These are phyloP conservation scores for Sicyos baderoa DNA, from an alignment of 306 rosid genomes.

Conservation along the genomic window DNA sequence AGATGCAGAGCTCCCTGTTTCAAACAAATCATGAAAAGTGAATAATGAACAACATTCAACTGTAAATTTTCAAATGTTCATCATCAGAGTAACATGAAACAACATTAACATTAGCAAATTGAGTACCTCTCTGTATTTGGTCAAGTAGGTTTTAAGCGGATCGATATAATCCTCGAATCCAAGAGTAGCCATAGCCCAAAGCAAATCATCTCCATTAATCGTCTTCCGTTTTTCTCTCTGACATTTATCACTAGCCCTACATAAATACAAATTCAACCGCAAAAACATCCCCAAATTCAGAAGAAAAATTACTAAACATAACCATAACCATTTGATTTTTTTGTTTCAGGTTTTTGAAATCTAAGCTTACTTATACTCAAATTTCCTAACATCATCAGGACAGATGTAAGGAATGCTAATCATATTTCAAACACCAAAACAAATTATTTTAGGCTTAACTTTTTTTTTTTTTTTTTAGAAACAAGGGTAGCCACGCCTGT, in stretches of 20 bases:
- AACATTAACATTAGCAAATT: neutral
- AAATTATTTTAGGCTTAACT: too few relatives aligned
- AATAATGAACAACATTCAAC: neutral
- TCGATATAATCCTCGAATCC: slow-evolving; percentile 94
- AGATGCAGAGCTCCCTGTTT: slow-evolving; percentile 9
- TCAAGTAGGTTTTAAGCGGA: slow-evolving; percentile 74
- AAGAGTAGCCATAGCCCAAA: slow-evolving; percentile 95
- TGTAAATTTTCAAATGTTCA: neutral
- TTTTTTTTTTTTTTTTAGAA: too few relatives aligned
- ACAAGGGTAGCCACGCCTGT: too few relatives aligned
- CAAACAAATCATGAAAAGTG: neutral
- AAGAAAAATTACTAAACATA: neutral
- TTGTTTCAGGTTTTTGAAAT: too few relatives aligned
- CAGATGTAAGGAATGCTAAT: too few relatives aligned
- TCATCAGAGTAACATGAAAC: too few relatives aligned
- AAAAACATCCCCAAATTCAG: neutral
- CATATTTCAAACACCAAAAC: too few relatives aligned
- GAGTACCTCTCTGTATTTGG: slow-evolving; percentile 76
- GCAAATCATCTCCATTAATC: slow-evolving; percentile 89
- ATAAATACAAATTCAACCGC: slow-evolving; percentile 7
- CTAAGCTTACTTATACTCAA: too few relatives aligned
- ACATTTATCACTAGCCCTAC: slow-evolving; percentile 96
- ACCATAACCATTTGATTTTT: too few relatives aligned
- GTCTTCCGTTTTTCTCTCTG: slow-evolving; percentile 98
- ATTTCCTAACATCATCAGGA: too few relatives aligned